phyloP scores from a whole-genome alignment of 2,329 filamentous ascomycete species.

The Cladosporium sphaerospermum region DNA sequence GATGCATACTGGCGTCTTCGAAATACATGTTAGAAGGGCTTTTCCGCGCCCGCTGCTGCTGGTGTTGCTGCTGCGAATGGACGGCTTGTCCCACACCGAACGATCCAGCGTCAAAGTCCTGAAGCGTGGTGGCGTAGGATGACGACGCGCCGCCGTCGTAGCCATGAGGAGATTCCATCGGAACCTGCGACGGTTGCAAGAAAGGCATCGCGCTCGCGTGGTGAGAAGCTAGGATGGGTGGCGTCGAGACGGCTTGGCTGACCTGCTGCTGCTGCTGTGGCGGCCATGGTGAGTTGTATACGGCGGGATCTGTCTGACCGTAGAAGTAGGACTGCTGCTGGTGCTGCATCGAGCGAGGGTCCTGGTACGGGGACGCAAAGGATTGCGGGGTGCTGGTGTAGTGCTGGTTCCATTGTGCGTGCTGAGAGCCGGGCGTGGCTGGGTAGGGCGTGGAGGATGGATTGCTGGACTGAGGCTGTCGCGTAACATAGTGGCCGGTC shows the following conservation, averaged over 20 bases:
- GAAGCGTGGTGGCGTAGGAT: conserved; percentile 3
- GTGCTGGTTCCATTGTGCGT: background rate
- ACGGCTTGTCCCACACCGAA: conserved; percentile 4
- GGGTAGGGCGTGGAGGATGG: background rate
- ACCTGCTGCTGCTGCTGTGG: conserved; percentile 11
- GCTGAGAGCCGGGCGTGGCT: background rate
- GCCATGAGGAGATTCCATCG: background rate
- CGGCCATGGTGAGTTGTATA: conserved; percentile 23
- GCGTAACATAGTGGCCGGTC: conserved; percentile 2
- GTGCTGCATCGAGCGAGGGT: conserved; percentile 8
- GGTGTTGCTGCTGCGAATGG: conserved; percentile 10
- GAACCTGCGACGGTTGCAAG: conserved; percentile 2
- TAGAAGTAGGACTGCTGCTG: conserved; percentile 24
- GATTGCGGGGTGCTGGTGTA: background rate
- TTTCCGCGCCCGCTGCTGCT: background rate
- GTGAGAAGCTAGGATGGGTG: background rate
- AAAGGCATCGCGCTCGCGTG: background rate
- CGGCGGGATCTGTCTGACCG: conserved; percentile 19
- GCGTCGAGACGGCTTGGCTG: background rate
- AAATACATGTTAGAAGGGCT: conserved; percentile 22
- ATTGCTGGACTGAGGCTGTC: conserved; percentile 1
- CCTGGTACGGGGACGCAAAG: conserved; percentile 2
- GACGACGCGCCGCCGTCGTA: background rate
- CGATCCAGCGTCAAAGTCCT: background rate
- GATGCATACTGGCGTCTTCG: conserved; percentile 38